Percentiles rank a stretch among this genome's conserved stretches.
phyloP scores from a whole-genome alignment of 225 moss, liverwort and hornwort species.

The Thuidium tamariscinum region DNA sequence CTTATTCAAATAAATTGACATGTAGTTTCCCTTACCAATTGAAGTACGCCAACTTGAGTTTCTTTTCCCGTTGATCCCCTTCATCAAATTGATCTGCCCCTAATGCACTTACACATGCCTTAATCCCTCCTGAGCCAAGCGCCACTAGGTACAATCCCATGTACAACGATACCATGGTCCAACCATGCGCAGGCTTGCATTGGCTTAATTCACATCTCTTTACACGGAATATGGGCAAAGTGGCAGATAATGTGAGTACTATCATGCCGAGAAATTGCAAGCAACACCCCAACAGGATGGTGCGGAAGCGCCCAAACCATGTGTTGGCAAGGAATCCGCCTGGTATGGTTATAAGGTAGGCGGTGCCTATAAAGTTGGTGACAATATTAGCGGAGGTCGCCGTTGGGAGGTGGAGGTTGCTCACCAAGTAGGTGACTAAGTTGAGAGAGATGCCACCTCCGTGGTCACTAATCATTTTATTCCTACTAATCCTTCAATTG shows the following conservation, averaged over 20 bases:
- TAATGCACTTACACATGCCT: conserved; percentile 25
- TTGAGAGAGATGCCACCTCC: conserved; percentile 35
- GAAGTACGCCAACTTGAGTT: conserved; percentile 27
- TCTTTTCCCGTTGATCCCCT: neutral
- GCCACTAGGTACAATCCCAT: conserved; percentile 24
- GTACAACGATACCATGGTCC: conserved; percentile 11
- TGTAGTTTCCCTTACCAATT: conserved; percentile 46
- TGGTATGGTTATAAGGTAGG: conserved; percentile 11
- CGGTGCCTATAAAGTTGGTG: conserved; percentile 29
- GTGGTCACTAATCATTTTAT: no score
- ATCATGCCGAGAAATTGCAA: conserved; percentile 25
- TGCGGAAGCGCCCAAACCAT: conserved; percentile 24
- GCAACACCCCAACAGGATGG: conserved; percentile 3
- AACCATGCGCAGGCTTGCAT: neutral
- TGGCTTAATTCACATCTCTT: neutral
- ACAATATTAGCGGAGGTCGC: conserved; percentile 27
- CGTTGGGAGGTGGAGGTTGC: conserved; percentile 2
- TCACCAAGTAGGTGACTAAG: conserved; percentile 21
- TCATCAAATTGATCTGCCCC: conserved; percentile 47
- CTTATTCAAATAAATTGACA: no score
- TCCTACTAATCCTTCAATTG: no score
- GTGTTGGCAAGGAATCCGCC: conserved; percentile 33
- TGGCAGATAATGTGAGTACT: conserved; percentile 17
- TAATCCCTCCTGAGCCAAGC: conserved; percentile 24
- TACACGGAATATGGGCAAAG: neutral